Evolutionary conservation across 371 early-diverging fungal genomes (phyloP), one percentile per base, ranked within the genome.

Genomic region (Mortierella sp.): DNA sequence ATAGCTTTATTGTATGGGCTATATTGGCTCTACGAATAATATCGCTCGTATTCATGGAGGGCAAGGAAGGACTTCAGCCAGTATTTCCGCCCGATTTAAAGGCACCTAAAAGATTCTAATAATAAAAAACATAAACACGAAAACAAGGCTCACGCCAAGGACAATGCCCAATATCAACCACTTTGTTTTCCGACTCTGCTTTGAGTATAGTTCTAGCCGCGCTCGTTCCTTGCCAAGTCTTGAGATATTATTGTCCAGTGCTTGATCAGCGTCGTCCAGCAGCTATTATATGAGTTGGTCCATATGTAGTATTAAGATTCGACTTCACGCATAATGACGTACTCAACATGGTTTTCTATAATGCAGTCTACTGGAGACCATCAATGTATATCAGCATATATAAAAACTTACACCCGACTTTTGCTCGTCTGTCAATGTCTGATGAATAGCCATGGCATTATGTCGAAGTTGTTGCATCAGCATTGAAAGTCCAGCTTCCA

Each of bases 161-260:
- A 84, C 80, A 31, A 83, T 78, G 8, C 71, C 76, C 84, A 83
- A 84, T 28, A 84, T 83, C 64, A 84, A 67, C 83, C 84, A 84
- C 55, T 75, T 84, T 40, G 84, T 84, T 56, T 84, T 84, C 32
- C 76, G 75, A 55, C 83, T 79, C 64, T 72, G 79, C 31, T 75
- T 72, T 6, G 84, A 73, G 51, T 84, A 84, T 13, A 67, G 34
- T 42, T 76, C 76, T 28, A 84, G 60, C 5, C 83, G 71, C 31
- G 68, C 57, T 3, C 83, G 73, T 34, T 83, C 84, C 43, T 80
- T 79, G 31, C 77, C 80, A 29, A 84, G 64, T 26, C 84, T 64
- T 23, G 83, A 75, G 26, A 84, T 75, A 54, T 84, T 84, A 47
- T 54, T 69, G 28, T 77, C 80, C 60, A 84, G 47, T 34, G 71